Percentiles rank a stretch among this genome's conserved stretches.
phyloP scores from a whole-genome alignment of 2,329 filamentous ascomycete genomes.

The Hypoxylon sp. region DNA sequence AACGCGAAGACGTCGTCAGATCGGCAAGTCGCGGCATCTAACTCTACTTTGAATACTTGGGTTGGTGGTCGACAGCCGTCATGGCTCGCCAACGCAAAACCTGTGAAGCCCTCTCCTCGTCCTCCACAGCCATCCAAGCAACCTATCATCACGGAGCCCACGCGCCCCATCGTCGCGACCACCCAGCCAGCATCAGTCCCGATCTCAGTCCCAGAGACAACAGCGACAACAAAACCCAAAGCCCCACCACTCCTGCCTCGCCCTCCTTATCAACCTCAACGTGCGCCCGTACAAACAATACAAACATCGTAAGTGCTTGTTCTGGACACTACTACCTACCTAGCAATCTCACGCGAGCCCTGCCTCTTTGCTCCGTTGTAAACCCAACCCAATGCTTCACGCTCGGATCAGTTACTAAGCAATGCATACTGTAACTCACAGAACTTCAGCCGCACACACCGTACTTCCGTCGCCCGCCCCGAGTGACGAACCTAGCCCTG shows the following conservation, averaged over 20 bases:
- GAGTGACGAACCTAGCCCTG: constrained; percentile 71
- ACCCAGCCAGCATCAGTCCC: constrained; percentile 28
- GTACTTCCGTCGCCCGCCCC: constrained; percentile 73
- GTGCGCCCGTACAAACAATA: constrained; percentile 30
- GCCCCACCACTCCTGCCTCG: constrained; percentile 20
- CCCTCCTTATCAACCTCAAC: constrained; percentile 14
- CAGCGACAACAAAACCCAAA: constrained; percentile 6
- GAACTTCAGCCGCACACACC: constrained; percentile 45
- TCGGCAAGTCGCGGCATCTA: constrained; percentile 55
- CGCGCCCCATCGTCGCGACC: constrained; percentile 26
- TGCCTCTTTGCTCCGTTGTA: not conserved
- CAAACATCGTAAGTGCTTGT: constrained; percentile 45
- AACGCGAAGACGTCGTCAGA: constrained; percentile 27
- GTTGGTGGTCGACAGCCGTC: constrained; percentile 55
- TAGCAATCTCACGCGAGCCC: not conserved
- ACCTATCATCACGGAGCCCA: constrained; percentile 25
- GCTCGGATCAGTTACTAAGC: constrained; percentile 32
- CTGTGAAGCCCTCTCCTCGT: constrained; percentile 51
- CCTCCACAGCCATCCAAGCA: constrained; percentile 39
- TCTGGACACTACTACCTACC: not conserved
- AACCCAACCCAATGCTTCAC: not conserved
- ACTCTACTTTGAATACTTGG: constrained; percentile 58
- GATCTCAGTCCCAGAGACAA: constrained; percentile 16
- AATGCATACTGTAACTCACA: constrained; percentile 31
- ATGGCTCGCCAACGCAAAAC: constrained; percentile 52